Conservation (phyloP, 345 rosid species). For the Toxicodendron radicans region DNA sequence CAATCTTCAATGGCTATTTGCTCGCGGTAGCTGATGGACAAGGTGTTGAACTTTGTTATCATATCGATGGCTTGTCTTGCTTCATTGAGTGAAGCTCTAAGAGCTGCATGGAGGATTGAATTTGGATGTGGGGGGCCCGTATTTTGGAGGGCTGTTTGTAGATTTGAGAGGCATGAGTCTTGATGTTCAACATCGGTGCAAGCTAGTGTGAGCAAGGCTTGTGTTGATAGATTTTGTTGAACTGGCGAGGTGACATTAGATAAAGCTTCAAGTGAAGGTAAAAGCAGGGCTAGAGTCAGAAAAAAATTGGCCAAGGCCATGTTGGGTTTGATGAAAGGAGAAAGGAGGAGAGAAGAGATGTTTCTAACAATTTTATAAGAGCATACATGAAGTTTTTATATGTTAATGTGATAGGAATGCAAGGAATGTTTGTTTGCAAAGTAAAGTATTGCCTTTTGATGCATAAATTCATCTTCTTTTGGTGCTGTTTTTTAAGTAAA, state of each 20-base stretch:
- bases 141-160: conserved; percentile 39
- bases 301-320: conserved; percentile 45
- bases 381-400: conserved; percentile 20
- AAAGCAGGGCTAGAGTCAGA: conserved; percentile 32
- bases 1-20: conserved; percentile 86
- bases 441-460: conserved; percentile 44
- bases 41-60: conserved; percentile 52
- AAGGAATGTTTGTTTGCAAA: conserved; percentile 51
- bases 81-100: conserved; percentile 58
- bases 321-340: conserved; percentile 19
- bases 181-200: conserved; percentile 49
- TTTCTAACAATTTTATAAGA: conserved; percentile 5
- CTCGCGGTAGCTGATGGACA: conserved; percentile 71
- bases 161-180: conserved; percentile 48
- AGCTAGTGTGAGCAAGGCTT: conserved; percentile 41
- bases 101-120: conserved; percentile 63
- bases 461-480: conserved; percentile 28
- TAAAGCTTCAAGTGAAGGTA: conserved; percentile 34
- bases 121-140: conserved; percentile 31
- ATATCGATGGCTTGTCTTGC: conserved; percentile 56
- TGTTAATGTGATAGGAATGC: conserved; percentile 17
- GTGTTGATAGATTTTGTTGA: conserved; percentile 36
- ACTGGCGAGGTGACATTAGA: conserved; percentile 28
- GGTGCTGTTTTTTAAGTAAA: conserved; percentile 37
- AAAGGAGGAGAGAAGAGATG: conserved; percentile 9